Base-by-base conservation (phyloP, 345 rosid species). In the Aquilaria yunnanensis region DNA sequence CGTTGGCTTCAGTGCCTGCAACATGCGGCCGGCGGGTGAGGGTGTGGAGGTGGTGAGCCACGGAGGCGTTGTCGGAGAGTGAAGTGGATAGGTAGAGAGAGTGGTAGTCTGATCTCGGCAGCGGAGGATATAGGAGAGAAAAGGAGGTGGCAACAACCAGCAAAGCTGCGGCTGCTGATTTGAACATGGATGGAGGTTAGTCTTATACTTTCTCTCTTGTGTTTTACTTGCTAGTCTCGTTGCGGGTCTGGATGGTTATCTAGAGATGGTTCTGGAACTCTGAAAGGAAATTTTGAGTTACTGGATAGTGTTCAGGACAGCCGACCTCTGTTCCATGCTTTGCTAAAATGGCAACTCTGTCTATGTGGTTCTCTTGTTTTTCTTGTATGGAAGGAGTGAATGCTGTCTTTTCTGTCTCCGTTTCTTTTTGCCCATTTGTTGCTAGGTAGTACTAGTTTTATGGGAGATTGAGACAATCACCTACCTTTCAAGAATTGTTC, bases 11-110 rank as follows among this genome's bases (percentile, higher is more conserved):
- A 0, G 97, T 71, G 61, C 96, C 96, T 4, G 97, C 94, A 3
- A 80, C 82, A 43, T 88, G 96, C 2, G 97, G 96, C 32, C 83
- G 83, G 70, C 79, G 90, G 64, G 94, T 88, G 79, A 91, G 96
- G 72, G 72, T 67, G 50, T 67, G 66, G 78, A 88, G 92, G 72
- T 91, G 72, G 60, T 75, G 69, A 6, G 97, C 69, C 41, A 81
- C 30, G 11, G 96, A 84, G 61, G 74, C 79, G 65, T 87, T 90
- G 66, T 84, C 83, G 32, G 90, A 68, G n/a, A 86, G 72, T 64
- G 85, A 65, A 59, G 61, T 2, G 51, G 96, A 86, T 69, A 85
- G 29, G 73, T 58, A 88, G 61, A 83, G 87, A 9, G 75, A 43
- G 66, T 83, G 92, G 41, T 81, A 81, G 70, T 72, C 71, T 7